These are phyloP conservation scores for Marsdenia floribunda DNA, from an alignment of 257 asterid species.

Conservation along the genomic window DNA sequence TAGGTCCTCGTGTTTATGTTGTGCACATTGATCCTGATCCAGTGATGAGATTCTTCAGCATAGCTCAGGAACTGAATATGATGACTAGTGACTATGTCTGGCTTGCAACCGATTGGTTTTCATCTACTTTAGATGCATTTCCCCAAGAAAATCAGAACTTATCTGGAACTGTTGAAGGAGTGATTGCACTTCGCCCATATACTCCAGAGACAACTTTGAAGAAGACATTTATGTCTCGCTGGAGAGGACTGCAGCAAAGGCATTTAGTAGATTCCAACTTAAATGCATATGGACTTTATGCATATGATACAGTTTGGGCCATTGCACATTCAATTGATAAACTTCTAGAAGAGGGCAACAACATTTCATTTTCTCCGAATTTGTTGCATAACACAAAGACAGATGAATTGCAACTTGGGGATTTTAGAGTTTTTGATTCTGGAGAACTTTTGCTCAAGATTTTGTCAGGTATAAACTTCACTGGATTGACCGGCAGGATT, in stretches of 20 bases:
- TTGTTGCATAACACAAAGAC: conserved; percentile 5
- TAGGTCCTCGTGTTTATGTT: conserved; percentile 66
- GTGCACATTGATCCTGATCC: conserved; percentile 54
- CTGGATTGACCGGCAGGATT: conserved; percentile 32
- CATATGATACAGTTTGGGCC: conserved; percentile 35
- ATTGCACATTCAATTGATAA: conserved; percentile 24
- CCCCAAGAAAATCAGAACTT: conserved; percentile 22
- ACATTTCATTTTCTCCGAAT: conserved; percentile 20
- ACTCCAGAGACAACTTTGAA: conserved; percentile 17
- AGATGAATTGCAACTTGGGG: conserved; percentile 14
- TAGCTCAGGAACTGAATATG: conserved; percentile 63
- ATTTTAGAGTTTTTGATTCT: conserved; percentile 24
- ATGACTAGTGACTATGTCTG: conserved; percentile 65
- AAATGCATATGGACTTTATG: conserved; percentile 31
- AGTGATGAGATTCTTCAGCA: conserved; percentile 37
- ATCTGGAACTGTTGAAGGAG: conserved; percentile 21
- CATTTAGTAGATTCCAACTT: conserved; percentile 6
- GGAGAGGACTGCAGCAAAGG: conserved; percentile 23
- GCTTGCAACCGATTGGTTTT: conserved; percentile 87
- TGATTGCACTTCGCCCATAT: conserved; percentile 29
- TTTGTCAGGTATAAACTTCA: conserved; percentile 19
- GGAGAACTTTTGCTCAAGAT: conserved; percentile 24
- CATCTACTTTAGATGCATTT: conserved; percentile 52
- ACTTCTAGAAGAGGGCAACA: conserved; percentile 10
- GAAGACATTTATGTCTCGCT: conserved; percentile 21